A percentile compares a stretch with the other conserved stretches of the same genome.
Evolutionary conservation across 768 basidiomycete genomes (phyloP).

Genomic region (Serpula lacrymans): DNA sequence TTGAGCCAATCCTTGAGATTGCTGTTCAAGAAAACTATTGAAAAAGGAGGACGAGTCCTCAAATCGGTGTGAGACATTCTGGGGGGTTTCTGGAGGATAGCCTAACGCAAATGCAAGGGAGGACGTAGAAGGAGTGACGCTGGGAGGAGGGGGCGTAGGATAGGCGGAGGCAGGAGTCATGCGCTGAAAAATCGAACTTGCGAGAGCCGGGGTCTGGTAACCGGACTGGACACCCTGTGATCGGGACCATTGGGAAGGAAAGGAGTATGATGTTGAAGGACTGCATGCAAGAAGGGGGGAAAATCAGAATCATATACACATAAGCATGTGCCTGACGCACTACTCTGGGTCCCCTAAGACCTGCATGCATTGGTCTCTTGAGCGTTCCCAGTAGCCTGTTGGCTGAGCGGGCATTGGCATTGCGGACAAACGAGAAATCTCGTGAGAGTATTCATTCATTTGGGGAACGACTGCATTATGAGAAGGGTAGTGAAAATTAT

Average conservation of each 20-base stretch:
- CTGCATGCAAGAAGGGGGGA: slow-evolving; percentile 10
- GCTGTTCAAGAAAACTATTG: slow-evolving; percentile 60
- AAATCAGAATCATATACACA: slow-evolving; percentile 31
- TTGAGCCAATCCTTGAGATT: slow-evolving; percentile 40
- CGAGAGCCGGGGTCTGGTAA: slow-evolving; percentile 55
- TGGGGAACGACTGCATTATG: slow-evolving; percentile 43
- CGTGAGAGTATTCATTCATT: slow-evolving; percentile 67
- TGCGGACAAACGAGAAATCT: slow-evolving; percentile 54
- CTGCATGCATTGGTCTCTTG: slow-evolving; percentile 58
- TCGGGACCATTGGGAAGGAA: slow-evolving; percentile 40
- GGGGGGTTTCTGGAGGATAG: slow-evolving; percentile 29
- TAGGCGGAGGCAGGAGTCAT: slow-evolving; percentile 60
- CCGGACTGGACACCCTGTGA: slow-evolving; percentile 41
- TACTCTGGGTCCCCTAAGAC: slow-evolving; percentile 37
- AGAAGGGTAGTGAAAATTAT: slow-evolving; percentile 31
- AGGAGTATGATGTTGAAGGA: slow-evolving; percentile 25
- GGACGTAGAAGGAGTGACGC: slow-evolving; percentile 62
- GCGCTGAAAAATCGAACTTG: slow-evolving; percentile 64
- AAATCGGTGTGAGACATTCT: slow-evolving; percentile 39
- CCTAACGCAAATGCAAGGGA: slow-evolving; percentile 76
- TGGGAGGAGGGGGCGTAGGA: slow-evolving; percentile 67
- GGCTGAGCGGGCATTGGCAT: slow-evolving; percentile 41
- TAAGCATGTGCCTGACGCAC: slow-evolving; percentile 32
- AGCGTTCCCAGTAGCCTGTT: slow-evolving; percentile 60
- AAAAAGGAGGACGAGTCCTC: slow-evolving; percentile 65